Percentiles rank a stretch among this genome's conserved stretches.
These are phyloP conservation scores for Ephemerocybe angulata DNA, from an alignment of 768 basidiomycete genomes.

Conservation along the genomic window DNA sequence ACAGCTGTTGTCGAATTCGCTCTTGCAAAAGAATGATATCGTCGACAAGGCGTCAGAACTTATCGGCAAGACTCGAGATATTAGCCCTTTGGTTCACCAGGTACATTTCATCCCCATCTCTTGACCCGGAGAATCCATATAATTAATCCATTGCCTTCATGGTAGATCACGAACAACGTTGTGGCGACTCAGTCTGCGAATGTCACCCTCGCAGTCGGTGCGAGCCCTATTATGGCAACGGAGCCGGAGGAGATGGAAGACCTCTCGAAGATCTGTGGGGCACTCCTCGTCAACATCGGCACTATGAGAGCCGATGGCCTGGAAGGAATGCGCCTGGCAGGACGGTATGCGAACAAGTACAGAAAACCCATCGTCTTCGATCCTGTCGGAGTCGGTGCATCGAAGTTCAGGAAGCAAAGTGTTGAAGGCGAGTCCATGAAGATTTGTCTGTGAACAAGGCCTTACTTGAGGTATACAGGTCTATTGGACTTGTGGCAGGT, in stretches of 20 bases:
- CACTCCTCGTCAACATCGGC: conserved; percentile 84
- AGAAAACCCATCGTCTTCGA: conserved; percentile 83
- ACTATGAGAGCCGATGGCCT: conserved; percentile 58
- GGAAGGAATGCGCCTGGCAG: conserved; percentile 74
- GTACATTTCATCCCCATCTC: conserved; percentile 27
- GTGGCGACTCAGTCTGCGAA: conserved; percentile 90
- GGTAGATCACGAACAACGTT: conserved; percentile 84
- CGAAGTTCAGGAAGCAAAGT: conserved; percentile 58
- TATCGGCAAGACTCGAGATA: conserved; percentile 46
- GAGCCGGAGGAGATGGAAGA: conserved; percentile 80
- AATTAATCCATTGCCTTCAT: conserved; percentile 6
- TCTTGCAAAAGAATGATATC: conserved; percentile 32
- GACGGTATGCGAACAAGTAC: conserved; percentile 57
- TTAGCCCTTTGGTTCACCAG: conserved; percentile 79
- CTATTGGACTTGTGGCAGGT: conserved; percentile 78
- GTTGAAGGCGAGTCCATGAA: conserved; percentile 47
- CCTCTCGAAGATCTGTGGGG: conserved; percentile 59
- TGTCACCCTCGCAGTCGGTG: conserved; percentile 81
- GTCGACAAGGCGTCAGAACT: conserved; percentile 44
- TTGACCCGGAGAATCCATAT: background rate
- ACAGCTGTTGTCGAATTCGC: background rate
- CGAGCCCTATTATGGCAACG: conserved; percentile 93
- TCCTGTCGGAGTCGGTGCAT: conserved; percentile 90
- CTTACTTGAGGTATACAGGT: conserved; percentile 33
- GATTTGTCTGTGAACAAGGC: background rate